phyloP scores from a whole-genome alignment of 148 eudicot species.

The Camellia granthamiana region DNA sequence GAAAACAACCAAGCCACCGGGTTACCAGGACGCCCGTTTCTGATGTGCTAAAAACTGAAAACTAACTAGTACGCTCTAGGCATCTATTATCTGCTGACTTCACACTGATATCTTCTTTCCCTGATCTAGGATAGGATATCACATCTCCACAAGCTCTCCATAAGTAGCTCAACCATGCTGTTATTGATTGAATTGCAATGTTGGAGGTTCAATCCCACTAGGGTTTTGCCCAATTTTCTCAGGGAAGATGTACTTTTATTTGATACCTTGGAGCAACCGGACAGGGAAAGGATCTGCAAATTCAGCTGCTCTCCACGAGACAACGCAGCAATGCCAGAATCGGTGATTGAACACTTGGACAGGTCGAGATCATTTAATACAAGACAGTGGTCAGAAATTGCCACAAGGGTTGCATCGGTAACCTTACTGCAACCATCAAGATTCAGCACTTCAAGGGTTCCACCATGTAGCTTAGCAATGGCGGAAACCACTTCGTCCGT shows the following conservation, averaged over 20 bases:
- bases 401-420: conserved; percentile 49
- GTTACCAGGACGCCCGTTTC: conserved; percentile 26
- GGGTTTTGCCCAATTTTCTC: conserved; percentile 48
- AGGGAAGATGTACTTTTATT: conserved; percentile 60
- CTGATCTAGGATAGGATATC: conserved; percentile 53
- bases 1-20: conserved; percentile 44
- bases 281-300: conserved; percentile 64
- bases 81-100: conserved; percentile 4
- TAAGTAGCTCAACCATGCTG: conserved; percentile 43
- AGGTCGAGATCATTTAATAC: conserved; percentile 72
- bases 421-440: conserved; percentile 68
- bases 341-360: conserved; percentile 66
- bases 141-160: conserved; percentile 68
- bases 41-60: conserved; percentile 32
- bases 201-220: conserved; percentile 73
- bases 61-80: conserved; percentile 9
- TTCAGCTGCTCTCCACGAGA: conserved; percentile 43
- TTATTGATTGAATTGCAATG: conserved; percentile 70
- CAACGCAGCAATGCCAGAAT: conserved; percentile 55
- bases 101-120: not conserved
- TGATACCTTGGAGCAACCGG: conserved; percentile 66
- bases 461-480: conserved; percentile 64
- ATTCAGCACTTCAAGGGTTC: conserved; percentile 59
- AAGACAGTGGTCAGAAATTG: conserved; percentile 46
- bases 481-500: conserved; percentile 47